Evolutionary conservation across 2,329 filamentous ascomycete species (phyloP).

Genomic region (Sclerotiophoma versabilis): DNA sequence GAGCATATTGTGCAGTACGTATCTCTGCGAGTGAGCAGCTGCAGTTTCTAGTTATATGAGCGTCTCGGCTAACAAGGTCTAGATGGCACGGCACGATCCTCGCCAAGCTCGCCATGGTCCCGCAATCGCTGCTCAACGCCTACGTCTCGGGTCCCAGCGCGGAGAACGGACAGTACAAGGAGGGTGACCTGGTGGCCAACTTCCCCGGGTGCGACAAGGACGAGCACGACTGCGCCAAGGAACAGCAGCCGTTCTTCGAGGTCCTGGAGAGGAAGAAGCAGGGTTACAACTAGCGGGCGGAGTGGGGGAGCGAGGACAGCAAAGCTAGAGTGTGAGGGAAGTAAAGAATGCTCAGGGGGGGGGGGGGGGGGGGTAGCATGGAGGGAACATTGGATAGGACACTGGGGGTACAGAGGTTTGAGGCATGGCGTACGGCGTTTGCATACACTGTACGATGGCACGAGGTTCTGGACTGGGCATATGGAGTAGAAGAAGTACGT

Average conservation of each 20-base stretch:
- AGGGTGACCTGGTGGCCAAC: constrained; percentile 84
- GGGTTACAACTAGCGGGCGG: constrained; percentile 1
- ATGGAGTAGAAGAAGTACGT: neutral
- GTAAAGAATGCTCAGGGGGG: no score
- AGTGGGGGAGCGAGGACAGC: neutral
- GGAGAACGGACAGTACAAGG: constrained; percentile 69
- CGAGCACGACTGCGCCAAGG: constrained; percentile 70
- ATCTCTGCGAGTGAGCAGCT: neutral
- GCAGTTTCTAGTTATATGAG: no score
- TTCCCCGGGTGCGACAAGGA: constrained; percentile 74
- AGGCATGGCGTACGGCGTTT: constrained; percentile 6
- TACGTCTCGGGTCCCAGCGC: constrained; percentile 63
- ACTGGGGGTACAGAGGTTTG: neutral
- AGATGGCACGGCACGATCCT: constrained; percentile 98
- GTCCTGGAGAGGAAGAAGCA: constrained; percentile 36
- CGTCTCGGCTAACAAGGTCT: constrained; percentile 49
- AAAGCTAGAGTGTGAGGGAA: no score
- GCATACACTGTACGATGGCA: no score
- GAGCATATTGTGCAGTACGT: constrained; percentile 64
- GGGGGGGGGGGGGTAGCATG: neutral
- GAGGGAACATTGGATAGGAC: neutral
- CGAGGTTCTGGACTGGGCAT: neutral
- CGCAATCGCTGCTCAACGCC: constrained; percentile 81
- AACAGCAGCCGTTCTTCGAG: constrained; percentile 65
- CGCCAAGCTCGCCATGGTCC: constrained; percentile 86